phyloP scores from a whole-genome alignment of 148 eudicot species.

The Rhododendron molle region DNA sequence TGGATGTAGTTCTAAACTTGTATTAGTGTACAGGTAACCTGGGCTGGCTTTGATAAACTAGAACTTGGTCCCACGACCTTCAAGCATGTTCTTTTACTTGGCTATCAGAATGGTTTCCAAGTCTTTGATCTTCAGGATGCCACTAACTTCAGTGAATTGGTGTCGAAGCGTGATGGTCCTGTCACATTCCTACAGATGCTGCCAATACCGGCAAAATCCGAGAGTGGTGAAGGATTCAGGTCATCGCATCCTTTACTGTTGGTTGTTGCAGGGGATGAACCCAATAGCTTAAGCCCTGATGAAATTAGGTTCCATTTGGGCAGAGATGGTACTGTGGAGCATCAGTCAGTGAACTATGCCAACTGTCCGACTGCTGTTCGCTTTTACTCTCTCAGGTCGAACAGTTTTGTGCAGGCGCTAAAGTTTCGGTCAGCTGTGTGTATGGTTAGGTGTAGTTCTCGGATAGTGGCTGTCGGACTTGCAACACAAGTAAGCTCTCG shows the following conservation, averaged over 20 bases:
- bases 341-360: conserved; percentile 16
- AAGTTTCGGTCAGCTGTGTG: conserved; percentile 38
- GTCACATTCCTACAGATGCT: conserved; percentile 42
- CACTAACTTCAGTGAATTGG: conserved; percentile 33
- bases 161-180: conserved; percentile 40
- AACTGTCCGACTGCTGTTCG: conserved; percentile 34
- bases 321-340: conserved; percentile 23
- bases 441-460: conserved; percentile 43
- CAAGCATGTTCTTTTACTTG: conserved; percentile 40
- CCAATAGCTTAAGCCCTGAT: conserved; percentile 8
- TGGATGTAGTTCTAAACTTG: conserved; percentile 5
- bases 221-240: conserved; percentile 29
- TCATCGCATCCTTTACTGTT: conserved; percentile 34
- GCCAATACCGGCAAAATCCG: conserved; percentile 29
- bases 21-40: conserved; percentile 32
- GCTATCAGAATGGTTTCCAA: conserved; percentile 43
- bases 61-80: conserved; percentile 30
- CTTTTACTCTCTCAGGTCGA: conserved; percentile 40
- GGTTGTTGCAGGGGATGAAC: conserved; percentile 38
- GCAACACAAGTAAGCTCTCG: conserved; percentile 33
- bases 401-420: conserved; percentile 32
- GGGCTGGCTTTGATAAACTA: conserved; percentile 48
- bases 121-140: conserved; percentile 42
- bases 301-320: conserved; percentile 13
- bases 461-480: conserved; percentile 40